These are phyloP conservation scores for Spergularia azorica DNA, from an alignment of 179 eudicot species.

Conservation along the genomic window DNA sequence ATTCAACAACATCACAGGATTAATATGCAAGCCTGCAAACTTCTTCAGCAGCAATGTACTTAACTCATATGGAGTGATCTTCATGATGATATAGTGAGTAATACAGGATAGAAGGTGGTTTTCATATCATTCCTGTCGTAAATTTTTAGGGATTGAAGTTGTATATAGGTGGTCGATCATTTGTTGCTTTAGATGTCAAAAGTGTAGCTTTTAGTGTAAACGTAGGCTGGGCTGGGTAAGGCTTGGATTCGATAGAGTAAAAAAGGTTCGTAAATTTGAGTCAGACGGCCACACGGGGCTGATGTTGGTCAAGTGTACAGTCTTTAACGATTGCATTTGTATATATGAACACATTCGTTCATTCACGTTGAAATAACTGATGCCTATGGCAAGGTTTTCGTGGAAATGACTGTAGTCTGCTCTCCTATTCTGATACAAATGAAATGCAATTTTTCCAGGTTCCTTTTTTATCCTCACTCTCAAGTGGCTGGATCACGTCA, in stretches of 20 bases:
- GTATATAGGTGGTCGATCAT: slow-evolving; percentile 20
- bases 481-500: too few species aligned
- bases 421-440: too few species aligned
- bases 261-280: background rate
- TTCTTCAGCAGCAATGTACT: background rate
- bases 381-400: background rate
- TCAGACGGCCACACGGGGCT: background rate
- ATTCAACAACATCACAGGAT: slow-evolving; percentile 89
- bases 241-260: background rate
- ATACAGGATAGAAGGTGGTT: slow-evolving; percentile 5
- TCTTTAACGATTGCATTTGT: slow-evolving; percentile 18
- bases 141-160: slow-evolving; percentile 9
- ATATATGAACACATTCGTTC: slow-evolving; percentile 26
- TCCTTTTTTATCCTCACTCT: too few species aligned
- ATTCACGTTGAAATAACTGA: background rate
- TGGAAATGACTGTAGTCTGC: too few species aligned
- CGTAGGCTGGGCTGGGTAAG: background rate
- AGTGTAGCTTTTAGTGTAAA: background rate
- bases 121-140: background rate
- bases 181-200: slow-evolving; percentile 7
- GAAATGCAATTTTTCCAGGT: too few species aligned
- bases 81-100: slow-evolving; percentile 3
- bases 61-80: background rate
- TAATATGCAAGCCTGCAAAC: slow-evolving; percentile 22
- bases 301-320: slow-evolving; percentile 8